Conservation (phyloP, 2,329 filamentous ascomycete genomes). For the Aspergillus brasiliensis region DNA sequence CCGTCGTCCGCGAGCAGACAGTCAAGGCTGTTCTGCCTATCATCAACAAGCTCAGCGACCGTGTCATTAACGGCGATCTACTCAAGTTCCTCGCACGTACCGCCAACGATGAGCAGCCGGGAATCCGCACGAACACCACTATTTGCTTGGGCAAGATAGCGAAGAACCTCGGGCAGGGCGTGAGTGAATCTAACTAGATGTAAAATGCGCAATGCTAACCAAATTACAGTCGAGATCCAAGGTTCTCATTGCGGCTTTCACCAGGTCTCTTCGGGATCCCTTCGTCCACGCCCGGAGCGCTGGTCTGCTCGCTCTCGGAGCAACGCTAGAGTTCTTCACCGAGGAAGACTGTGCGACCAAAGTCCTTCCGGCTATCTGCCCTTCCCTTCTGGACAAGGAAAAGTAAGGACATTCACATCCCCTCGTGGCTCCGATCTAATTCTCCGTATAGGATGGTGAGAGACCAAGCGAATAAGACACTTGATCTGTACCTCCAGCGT, state of each 20-base stretch:
- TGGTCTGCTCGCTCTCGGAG: slow-evolving; percentile 79
- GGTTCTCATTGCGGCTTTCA: slow-evolving; percentile 90
- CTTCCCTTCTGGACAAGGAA: slow-evolving; percentile 88
- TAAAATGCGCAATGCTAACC: slow-evolving; percentile 27
- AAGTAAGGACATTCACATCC: slow-evolving; percentile 54
- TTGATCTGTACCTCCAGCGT: slow-evolving; percentile 81
- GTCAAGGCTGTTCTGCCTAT: slow-evolving; percentile 90
- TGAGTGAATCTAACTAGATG: slow-evolving; percentile 30
- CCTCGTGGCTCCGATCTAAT: neutral
- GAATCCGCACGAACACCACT: slow-evolving; percentile 96
- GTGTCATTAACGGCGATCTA: slow-evolving; percentile 90
- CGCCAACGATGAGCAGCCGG: slow-evolving; percentile 95
- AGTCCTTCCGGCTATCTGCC: slow-evolving; percentile 81
- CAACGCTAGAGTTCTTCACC: slow-evolving; percentile 80
- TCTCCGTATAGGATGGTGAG: slow-evolving; percentile 64
- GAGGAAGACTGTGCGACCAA: slow-evolving; percentile 87
- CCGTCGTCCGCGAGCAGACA: slow-evolving; percentile 91
- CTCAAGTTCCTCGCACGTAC: slow-evolving; percentile 90
- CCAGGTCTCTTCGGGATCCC: slow-evolving; percentile 83
- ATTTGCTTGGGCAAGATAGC: slow-evolving; percentile 97
- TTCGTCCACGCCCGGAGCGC: slow-evolving; percentile 95
- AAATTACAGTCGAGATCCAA: slow-evolving; percentile 70
- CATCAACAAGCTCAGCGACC: slow-evolving; percentile 85
- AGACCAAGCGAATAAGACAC: slow-evolving; percentile 85
- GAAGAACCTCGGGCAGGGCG: slow-evolving; percentile 72